phyloP scores from a whole-genome alignment of 2,329 filamentous ascomycete species.

The Aspergillus arachidicola region DNA sequence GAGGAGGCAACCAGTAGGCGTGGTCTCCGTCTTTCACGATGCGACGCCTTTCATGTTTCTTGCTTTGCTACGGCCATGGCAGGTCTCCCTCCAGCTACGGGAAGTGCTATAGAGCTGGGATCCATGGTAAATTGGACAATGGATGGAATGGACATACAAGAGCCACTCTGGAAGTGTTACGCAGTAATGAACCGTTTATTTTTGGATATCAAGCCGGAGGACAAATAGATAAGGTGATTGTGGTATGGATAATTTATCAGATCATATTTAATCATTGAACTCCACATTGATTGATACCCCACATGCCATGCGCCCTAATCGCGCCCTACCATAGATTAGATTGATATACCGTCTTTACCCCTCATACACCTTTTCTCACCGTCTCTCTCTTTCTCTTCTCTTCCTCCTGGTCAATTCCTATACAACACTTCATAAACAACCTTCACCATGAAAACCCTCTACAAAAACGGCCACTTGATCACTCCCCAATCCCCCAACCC shows the following conservation, averaged over 20 bases:
- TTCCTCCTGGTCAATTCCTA: neutral
- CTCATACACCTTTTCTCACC: neutral
- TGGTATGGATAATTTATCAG: too few species aligned
- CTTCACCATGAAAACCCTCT: constrained; percentile 22
- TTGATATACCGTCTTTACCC: neutral
- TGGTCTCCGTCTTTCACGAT: neutral
- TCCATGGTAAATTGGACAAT: neutral
- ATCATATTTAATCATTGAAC: neutral
- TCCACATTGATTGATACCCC: neutral
- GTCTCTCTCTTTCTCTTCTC: neutral
- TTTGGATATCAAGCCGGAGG: neutral
- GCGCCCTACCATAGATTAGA: neutral
- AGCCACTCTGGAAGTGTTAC: neutral
- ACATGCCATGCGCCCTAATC: neutral
- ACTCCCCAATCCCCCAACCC: constrained; percentile 1
- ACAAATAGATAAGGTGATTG: neutral
- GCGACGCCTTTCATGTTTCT: neutral
- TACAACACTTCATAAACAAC: too few species aligned
- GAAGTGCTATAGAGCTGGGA: neutral
- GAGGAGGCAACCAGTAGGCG: constrained; percentile 15
- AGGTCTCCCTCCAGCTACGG: neutral
- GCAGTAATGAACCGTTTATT: neutral
- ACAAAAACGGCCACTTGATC: constrained; percentile 17
- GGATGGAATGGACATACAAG: constrained; percentile 2
- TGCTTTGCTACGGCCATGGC: neutral